Percentiles rank a stretch among this genome's conserved stretches.
Conservation (phyloP, 768 basidiomycete genomes). For the Ramaria rubella region DNA sequence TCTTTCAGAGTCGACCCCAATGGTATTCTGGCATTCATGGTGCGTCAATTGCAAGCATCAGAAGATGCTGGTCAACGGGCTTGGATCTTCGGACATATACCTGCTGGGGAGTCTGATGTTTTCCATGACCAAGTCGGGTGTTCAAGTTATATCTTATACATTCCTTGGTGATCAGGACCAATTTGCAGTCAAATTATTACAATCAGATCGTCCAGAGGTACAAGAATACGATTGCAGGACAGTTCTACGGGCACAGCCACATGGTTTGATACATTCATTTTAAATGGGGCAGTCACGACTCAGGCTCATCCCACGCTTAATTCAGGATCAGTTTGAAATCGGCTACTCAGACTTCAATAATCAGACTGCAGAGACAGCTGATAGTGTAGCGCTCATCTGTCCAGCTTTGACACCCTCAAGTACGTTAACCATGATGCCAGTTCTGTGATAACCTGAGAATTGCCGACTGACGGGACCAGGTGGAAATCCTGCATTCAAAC, state of each 20-base stretch:
- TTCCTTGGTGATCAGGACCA: neutral
- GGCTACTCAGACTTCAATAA: constrained; percentile 49
- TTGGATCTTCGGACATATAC: constrained; percentile 60
- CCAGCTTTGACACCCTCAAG: constrained; percentile 55
- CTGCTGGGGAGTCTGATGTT: constrained; percentile 42
- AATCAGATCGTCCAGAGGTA: constrained; percentile 58
- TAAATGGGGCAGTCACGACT: neutral
- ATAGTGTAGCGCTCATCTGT: constrained; percentile 44
- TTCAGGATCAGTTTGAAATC: constrained; percentile 52
- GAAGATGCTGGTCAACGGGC: constrained; percentile 54
- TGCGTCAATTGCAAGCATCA: constrained; percentile 48
- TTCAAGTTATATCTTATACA: neutral
- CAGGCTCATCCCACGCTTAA: neutral
- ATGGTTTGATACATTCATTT: constrained; percentile 25
- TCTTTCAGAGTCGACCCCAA: constrained; percentile 48
- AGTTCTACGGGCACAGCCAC: constrained; percentile 60
- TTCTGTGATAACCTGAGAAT: neutral
- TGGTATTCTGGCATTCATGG: constrained; percentile 49
- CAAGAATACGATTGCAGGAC: constrained; percentile 49
- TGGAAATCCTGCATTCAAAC: constrained; percentile 49
- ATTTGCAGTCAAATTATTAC: constrained; percentile 49
- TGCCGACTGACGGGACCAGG: constrained; percentile 25
- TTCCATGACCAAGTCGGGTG: constrained; percentile 43
- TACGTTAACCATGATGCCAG: constrained; percentile 23
- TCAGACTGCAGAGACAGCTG: constrained; percentile 38